Percentiles rank a stretch among this genome's conserved stretches.
Conservation (phyloP, 305 asterid species). For the Petunia hybrid region DNA sequence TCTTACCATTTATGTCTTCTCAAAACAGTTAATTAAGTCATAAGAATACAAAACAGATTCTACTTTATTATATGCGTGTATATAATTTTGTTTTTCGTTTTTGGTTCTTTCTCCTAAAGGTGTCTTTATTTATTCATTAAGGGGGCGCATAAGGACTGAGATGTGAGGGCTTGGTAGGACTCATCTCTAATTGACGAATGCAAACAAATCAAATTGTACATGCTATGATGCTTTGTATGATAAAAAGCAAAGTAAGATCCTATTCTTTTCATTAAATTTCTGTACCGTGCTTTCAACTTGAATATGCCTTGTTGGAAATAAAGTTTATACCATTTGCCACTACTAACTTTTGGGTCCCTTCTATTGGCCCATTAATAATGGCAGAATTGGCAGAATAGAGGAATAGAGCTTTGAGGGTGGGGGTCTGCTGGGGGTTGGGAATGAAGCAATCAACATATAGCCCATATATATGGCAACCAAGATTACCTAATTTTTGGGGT, state of each 20-base stretch:
- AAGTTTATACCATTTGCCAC: conserved; percentile 44
- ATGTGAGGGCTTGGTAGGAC: conserved; percentile 29
- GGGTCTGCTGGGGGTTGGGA: neutral
- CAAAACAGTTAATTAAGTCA: neutral
- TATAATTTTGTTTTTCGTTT: neutral
- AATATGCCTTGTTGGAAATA: conserved; percentile 43
- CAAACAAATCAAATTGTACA: conserved; percentile 27
- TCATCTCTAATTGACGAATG: conserved; percentile 25
- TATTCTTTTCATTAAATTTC: conserved; percentile 16
- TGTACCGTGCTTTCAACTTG: conserved; percentile 32
- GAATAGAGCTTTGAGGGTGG: neutral
- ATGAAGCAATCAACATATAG: neutral
- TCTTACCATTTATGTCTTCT: neutral
- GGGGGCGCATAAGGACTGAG: conserved; percentile 13
- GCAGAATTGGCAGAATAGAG: neutral
- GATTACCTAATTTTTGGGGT: conserved; percentile 13
- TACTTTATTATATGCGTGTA: neutral
- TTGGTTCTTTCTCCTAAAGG: neutral
- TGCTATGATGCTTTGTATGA: conserved; percentile 1
- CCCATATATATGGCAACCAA: conserved; percentile 20
- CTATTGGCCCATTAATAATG: neutral
- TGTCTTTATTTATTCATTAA: conserved; percentile 23
- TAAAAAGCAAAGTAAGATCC: conserved; percentile 19
- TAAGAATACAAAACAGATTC: neutral
- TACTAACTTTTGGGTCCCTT: conserved; percentile 39